phyloP scores from a whole-genome alignment of 129 eudicot genomes.

The Lactuca sativa region DNA sequence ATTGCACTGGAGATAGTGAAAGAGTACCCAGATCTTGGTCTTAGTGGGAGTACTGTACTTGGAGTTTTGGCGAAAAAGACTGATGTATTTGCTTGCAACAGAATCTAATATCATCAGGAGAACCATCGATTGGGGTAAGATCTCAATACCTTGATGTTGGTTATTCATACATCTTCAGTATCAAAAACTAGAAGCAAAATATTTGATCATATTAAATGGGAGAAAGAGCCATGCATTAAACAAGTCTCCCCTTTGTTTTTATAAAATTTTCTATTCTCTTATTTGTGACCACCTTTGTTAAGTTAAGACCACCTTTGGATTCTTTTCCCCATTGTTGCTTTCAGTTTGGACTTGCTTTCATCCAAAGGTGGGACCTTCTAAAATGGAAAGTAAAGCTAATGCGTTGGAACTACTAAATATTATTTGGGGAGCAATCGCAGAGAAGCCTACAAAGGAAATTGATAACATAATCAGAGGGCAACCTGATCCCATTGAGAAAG shows the following conservation, averaged over 20 bases:
- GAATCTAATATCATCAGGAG: conserved; percentile 3
- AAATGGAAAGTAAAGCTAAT: background rate
- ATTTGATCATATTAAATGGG: too few relatives aligned
- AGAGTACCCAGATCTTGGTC: conserved; percentile 27
- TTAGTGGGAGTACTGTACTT: conserved; percentile 20
- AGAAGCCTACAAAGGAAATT: background rate
- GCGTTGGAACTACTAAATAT: conserved; percentile 5
- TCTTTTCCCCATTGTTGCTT: background rate
- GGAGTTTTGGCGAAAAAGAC: conserved; percentile 43
- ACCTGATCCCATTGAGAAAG: conserved; percentile 7
- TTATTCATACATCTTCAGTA: background rate
- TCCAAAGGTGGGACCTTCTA: background rate
- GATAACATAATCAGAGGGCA: conserved; percentile 20
- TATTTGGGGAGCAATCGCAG: conserved; percentile 3
- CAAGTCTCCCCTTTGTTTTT: too few relatives aligned
- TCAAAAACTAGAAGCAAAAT: background rate
- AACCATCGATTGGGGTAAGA: conserved; percentile 9
- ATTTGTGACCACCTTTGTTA: too few relatives aligned
- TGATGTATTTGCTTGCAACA: conserved; percentile 25
- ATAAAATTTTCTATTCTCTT: too few relatives aligned
- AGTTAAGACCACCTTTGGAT: background rate
- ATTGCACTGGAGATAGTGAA: conserved; percentile 36
- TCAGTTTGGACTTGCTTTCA: conserved; percentile 4
- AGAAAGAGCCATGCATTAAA: too few relatives aligned
- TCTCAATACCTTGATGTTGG: background rate